phyloP scores from a whole-genome alignment of 192 early-diverging fungal species.

The Lobulomyces angularis region DNA sequence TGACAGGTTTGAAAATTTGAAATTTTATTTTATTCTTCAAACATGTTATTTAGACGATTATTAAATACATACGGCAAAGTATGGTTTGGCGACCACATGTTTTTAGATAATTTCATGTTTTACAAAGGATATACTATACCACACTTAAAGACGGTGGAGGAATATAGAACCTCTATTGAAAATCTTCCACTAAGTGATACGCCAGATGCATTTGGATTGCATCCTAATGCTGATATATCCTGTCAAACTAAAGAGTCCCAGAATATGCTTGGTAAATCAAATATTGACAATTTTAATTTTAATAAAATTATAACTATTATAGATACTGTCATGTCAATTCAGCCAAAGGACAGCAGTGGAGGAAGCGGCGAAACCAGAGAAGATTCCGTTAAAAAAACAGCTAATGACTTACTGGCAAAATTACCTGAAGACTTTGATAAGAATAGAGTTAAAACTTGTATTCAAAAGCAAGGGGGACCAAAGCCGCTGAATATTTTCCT shows the following conservation, averaged over 20 bases:
- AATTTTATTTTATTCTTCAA: conserved; percentile 10
- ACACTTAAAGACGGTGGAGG: conserved; percentile 49
- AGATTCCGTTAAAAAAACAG: conserved; percentile 48
- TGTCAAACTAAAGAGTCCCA: conserved; percentile 48
- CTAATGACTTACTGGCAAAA: conserved; percentile 43
- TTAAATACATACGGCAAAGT: conserved; percentile 49
- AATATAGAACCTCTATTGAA: conserved; percentile 47
- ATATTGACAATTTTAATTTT: conserved; percentile 3
- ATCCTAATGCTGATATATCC: conserved; percentile 55
- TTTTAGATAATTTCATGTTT: conserved; percentile 45
- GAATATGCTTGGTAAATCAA: conserved; percentile 38
- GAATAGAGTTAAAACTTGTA: conserved; percentile 32
- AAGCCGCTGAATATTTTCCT: conserved; percentile 57
- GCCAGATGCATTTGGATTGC: conserved; percentile 54
- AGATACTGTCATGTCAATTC: conserved; percentile 55
- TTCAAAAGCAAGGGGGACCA: conserved; percentile 35
- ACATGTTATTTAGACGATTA: conserved; percentile 23
- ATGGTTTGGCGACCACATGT: conserved; percentile 62
- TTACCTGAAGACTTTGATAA: conserved; percentile 51
- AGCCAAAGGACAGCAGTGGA: conserved; percentile 46
- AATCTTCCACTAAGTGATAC: conserved; percentile 43
- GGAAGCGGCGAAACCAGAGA: conserved; percentile 51
- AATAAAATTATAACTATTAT: conserved; percentile 1
- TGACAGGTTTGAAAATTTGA: conserved; percentile 36
- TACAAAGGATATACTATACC: conserved; percentile 55